Evolutionary conservation across 306 rosid genomes (phyloP).

Genomic region (Notholithocarpus densiflorus): DNA sequence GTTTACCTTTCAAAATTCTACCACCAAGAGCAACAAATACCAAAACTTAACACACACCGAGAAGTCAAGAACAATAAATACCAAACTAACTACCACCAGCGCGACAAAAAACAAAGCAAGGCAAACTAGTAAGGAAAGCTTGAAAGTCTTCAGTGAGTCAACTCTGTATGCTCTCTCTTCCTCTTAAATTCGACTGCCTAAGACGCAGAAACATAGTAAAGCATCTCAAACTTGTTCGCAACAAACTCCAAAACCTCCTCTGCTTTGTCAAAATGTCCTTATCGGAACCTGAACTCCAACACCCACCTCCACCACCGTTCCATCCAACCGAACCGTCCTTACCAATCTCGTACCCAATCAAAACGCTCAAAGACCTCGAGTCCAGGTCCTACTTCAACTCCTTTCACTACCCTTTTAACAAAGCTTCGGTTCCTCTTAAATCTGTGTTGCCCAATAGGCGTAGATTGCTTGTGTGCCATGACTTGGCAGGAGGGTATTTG

Average conservation of each 20-base stretch:
- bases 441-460: conserved; percentile 58
- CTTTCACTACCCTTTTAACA: conserved; percentile 87
- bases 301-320: conserved; percentile 39
- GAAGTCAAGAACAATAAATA: too few species aligned
- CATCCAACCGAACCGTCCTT: conserved; percentile 60
- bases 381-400: conserved; percentile 70
- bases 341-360: conserved; percentile 84
- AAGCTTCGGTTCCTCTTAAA: conserved; percentile 46
- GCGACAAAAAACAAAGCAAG: too few species aligned
- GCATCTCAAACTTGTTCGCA: conserved; percentile 11
- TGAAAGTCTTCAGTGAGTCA: too few species aligned
- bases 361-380: conserved; percentile 67
- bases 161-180: conserved; percentile 22
- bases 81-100: too few species aligned
- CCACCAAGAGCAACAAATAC: too few species aligned
- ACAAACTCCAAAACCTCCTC: conserved; percentile 7
- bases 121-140: too few species aligned
- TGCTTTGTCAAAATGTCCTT: conserved; percentile 26
- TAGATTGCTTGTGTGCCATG: conserved; percentile 82
- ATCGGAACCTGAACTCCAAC: conserved; percentile 7
- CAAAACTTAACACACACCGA: too few species aligned
- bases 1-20: too few species aligned
- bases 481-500: conserved; percentile 78
- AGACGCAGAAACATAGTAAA: background rate
- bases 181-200: conserved; percentile 3